These are phyloP conservation scores for Alectoria sarmentosa DNA, from an alignment of 495 filamentous ascomycete genomes.

Conservation along the genomic window DNA sequence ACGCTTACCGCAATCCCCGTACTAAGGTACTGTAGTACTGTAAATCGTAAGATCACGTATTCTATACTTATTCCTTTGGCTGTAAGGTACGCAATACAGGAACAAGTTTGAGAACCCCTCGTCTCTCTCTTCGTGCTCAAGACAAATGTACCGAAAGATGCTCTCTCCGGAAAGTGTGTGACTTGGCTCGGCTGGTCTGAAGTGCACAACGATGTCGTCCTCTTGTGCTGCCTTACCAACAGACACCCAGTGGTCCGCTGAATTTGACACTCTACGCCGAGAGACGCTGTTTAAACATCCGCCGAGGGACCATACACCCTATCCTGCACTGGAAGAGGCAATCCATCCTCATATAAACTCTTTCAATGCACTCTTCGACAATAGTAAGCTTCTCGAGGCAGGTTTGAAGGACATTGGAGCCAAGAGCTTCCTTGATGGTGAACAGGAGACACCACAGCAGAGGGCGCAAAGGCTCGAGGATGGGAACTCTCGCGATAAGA, in stretches of 20 bases:
- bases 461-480: constrained; percentile 36
- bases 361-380: constrained; percentile 87
- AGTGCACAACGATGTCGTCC: constrained; percentile 12
- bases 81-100: background rate
- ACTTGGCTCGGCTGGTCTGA: too few species aligned
- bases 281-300: constrained; percentile 84
- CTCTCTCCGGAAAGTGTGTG: background rate
- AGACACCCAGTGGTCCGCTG: constrained; percentile 68
- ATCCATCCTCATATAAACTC: constrained; percentile 87
- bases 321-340: constrained; percentile 74
- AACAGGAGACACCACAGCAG: constrained; percentile 40
- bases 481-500: constrained; percentile 43
- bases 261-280: constrained; percentile 73
- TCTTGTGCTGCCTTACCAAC: constrained; percentile 36
- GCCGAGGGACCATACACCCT: constrained; percentile 78
- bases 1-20: background rate
- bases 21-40: background rate
- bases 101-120: background rate
- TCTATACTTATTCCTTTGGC: too few species aligned
- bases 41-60: too few species aligned
- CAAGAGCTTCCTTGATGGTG: constrained; percentile 78
- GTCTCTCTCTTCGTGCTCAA: background rate
- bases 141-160: background rate
- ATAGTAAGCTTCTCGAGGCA: constrained; percentile 60
- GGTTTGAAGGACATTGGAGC: constrained; percentile 83